Conservation (phyloP, 306 rosid genomes). For the Quercus alba region DNA sequence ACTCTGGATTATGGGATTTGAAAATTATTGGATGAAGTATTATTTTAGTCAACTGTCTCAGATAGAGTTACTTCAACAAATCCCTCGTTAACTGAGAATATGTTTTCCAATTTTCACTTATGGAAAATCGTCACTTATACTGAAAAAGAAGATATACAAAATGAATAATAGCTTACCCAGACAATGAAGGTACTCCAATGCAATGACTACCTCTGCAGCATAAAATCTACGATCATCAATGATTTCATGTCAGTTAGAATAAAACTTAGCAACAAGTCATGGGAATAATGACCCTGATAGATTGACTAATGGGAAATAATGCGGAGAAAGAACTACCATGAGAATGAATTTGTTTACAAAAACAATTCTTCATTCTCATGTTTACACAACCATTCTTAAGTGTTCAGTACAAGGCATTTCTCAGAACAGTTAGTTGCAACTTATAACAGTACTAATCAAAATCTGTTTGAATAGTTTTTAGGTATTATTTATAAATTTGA, state of each 20-base stretch:
- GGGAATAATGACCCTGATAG: neutral
- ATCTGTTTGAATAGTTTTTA: neutral
- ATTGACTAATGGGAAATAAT: neutral
- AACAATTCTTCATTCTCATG: neutral
- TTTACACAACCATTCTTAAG: too few relatives aligned
- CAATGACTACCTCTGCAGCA: constrained; percentile 80
- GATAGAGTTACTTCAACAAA: neutral
- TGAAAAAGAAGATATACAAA: neutral
- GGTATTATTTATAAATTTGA: neutral
- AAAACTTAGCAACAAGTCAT: constrained; percentile 3
- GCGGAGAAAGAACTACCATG: neutral
- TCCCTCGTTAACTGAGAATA: neutral
- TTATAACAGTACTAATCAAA: neutral
- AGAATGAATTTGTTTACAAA: neutral
- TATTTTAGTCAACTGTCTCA: neutral
- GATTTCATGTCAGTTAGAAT: constrained; percentile 18
- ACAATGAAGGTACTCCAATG: constrained; percentile 98
- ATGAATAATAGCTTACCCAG: constrained; percentile 52
- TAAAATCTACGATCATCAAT: constrained; percentile 61
- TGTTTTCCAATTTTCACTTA: neutral
- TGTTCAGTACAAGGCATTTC: neutral
- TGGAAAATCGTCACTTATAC: neutral
- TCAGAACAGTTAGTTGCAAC: neutral
- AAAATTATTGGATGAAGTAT: neutral
- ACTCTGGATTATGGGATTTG: neutral